Evolutionary conservation across 495 filamentous ascomycete genomes (phyloP).

Genomic region (Xylaria acuta): DNA sequence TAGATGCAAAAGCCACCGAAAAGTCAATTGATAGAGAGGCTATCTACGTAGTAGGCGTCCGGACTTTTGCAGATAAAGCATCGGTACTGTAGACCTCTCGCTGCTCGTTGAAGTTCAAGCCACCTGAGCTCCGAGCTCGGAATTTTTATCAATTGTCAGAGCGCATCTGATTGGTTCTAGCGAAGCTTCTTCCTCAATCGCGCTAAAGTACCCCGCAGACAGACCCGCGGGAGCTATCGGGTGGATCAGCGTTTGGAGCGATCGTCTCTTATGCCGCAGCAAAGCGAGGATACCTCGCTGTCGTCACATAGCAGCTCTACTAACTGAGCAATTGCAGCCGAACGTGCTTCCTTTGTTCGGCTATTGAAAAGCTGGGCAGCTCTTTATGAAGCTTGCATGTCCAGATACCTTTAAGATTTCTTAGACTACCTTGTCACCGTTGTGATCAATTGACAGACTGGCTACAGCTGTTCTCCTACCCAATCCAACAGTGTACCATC

Average conservation of each 20-base stretch:
- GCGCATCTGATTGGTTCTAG: background rate
- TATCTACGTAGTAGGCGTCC: no score
- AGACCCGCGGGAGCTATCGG: slow-evolving; percentile 5
- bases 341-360: slow-evolving; percentile 23
- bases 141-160: background rate
- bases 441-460: background rate
- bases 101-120: background rate
- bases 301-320: slow-evolving; percentile 19
- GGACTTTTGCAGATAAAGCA: background rate
- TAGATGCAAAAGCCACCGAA: background rate
- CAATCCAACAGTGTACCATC: background rate
- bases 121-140: slow-evolving; percentile 24
- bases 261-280: slow-evolving; percentile 24
- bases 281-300: slow-evolving; percentile 22
- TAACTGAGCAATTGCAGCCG: slow-evolving; percentile 20
- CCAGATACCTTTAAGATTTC: background rate
- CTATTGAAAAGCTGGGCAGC: slow-evolving; percentile 3
- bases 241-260: background rate
- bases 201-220: slow-evolving; percentile 14
- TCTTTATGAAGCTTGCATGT: slow-evolving; percentile 14
- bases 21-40: background rate
- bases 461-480: background rate
- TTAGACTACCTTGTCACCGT: background rate
- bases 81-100: background rate
- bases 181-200: background rate